A percentile compares a stretch with the other conserved stretches of the same genome.
These are phyloP conservation scores for Chenopodium formosanum DNA, from an alignment of 148 eudicot species.

Conservation along the genomic window DNA sequence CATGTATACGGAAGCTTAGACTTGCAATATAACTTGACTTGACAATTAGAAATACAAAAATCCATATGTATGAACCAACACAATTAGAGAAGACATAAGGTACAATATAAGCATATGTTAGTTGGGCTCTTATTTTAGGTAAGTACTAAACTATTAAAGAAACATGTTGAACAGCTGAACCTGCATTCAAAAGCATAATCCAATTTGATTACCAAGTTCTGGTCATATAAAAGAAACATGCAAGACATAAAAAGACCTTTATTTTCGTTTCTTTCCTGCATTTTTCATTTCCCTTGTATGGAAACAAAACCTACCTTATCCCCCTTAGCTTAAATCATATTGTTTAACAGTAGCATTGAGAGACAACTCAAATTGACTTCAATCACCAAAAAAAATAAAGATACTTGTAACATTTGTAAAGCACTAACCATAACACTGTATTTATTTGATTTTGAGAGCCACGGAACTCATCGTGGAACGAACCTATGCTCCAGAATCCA, in stretches of 20 bases:
- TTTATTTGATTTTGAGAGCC: conserved; percentile 55
- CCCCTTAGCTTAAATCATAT: background rate
- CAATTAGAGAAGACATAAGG: conserved; percentile 31
- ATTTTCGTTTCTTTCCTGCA: background rate
- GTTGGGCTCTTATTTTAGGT: background rate
- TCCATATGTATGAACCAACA: conserved; percentile 67
- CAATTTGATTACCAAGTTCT: conserved; percentile 1
- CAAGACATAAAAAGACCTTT: background rate
- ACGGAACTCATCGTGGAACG: conserved; percentile 60
- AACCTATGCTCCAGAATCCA: conserved; percentile 66
- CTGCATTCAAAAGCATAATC: conserved; percentile 43
- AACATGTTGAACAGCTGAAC: conserved; percentile 79
- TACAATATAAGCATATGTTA: background rate
- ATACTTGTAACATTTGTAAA: background rate
- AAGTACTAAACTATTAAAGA: conserved; percentile 15
- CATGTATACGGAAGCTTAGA: conserved; percentile 34
- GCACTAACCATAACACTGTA: conserved; percentile 56
- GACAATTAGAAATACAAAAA: conserved; percentile 71
- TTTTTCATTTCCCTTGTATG: background rate
- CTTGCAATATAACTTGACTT: conserved; percentile 81
- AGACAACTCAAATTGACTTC: background rate
- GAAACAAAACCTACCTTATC: background rate
- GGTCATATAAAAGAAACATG: background rate
- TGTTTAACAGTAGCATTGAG: too few species aligned
- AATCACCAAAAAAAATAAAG: background rate